Percentiles rank a stretch among this genome's conserved stretches.
Evolutionary conservation across 768 basidiomycete species (phyloP).

Genomic region (Leucocoprinus birnbaumii): DNA sequence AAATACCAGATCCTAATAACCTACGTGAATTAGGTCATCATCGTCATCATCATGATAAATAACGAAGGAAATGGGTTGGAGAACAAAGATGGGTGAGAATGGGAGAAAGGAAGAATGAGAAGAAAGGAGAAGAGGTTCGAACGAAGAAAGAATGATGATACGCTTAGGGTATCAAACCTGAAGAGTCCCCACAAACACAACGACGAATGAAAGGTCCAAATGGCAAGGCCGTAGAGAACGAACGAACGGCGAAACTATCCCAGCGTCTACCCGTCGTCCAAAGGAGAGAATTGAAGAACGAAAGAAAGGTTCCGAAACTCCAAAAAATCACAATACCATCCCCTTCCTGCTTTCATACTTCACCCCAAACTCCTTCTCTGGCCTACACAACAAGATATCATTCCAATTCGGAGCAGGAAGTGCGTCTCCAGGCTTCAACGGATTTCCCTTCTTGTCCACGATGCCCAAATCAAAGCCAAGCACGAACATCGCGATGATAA

Average conservation of each 20-base stretch:
- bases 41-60: too few relatives aligned
- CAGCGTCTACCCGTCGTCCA: not conserved
- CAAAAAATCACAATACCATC: too few relatives aligned
- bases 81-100: not conserved
- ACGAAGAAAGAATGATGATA: not conserved
- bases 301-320: conserved; percentile 23
- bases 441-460: conserved; percentile 49
- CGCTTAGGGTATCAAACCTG: not conserved
- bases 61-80: not conserved
- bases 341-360: conserved; percentile 39
- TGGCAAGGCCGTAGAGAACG: not conserved
- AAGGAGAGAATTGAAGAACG: conserved; percentile 11
- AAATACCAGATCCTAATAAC: not conserved
- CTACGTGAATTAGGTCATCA: not conserved
- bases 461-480: conserved; percentile 59
- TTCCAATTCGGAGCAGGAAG: conserved; percentile 64
- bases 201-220: too few relatives aligned
- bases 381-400: conserved; percentile 67
- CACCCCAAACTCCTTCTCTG: conserved; percentile 52
- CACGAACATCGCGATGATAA: conserved; percentile 65
- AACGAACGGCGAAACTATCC: not conserved
- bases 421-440: conserved; percentile 25
- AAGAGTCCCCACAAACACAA: not conserved
- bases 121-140: not conserved
- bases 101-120: not conserved